Conservation (phyloP, 1,139 yeast species). For the Saccharomyces hybrid region DNA sequence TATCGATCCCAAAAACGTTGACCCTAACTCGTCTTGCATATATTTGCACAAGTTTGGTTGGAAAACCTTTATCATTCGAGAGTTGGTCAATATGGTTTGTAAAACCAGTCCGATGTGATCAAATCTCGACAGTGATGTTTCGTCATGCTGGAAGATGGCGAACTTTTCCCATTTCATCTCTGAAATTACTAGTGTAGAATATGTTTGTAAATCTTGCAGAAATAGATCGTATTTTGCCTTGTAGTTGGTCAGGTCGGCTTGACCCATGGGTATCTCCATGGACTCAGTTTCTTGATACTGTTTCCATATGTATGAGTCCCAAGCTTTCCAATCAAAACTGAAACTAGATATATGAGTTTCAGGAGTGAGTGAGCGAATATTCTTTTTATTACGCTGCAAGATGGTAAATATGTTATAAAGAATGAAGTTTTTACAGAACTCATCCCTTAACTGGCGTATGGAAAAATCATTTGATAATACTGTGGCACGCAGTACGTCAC, state of each 20-base stretch:
- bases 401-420: conserved; percentile 13
- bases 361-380: not conserved
- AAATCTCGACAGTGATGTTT: not conserved
- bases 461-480: conserved; percentile 12
- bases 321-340: conserved; percentile 10
- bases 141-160: not conserved
- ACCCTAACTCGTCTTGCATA: not conserved
- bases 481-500: conserved; percentile 20
- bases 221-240: conserved; percentile 16
- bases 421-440: conserved; percentile 16
- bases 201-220: conserved; percentile 12
- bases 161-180: conserved; percentile 13
- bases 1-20: not conserved
- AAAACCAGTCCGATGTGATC: not conserved
- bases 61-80: not conserved
- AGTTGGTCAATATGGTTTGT: not conserved
- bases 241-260: conserved; percentile 7
- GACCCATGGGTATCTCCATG: conserved; percentile 6
- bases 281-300: conserved; percentile 8
- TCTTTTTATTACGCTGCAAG: not conserved
- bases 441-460: conserved; percentile 12
- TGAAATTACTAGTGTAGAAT: conserved; percentile 12
- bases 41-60: not conserved
- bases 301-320: conserved; percentile 17
- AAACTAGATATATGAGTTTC: not conserved